Conservation (phyloP, 176 grass and related monocot species). For the Ananas comosus region DNA sequence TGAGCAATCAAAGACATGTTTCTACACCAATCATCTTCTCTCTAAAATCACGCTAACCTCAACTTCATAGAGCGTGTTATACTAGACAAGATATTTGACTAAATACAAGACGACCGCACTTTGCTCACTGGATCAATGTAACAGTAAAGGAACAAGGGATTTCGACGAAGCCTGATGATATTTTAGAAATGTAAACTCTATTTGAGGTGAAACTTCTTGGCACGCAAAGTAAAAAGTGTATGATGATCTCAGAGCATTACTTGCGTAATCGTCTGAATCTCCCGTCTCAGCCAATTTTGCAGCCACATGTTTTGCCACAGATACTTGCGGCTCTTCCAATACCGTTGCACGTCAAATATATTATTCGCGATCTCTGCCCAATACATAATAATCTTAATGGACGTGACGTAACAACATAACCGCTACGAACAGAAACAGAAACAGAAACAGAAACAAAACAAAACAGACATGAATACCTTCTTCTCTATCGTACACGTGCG, state of each 20-base stretch:
- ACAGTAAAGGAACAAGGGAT: too few relatives aligned
- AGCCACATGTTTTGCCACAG: slow-evolving; percentile 35
- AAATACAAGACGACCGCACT: too few relatives aligned
- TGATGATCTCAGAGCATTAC: slow-evolving; percentile 7
- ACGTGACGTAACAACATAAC: background rate
- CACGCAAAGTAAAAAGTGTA: background rate
- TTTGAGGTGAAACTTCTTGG: background rate
- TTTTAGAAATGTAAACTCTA: too few relatives aligned
- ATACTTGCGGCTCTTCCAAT: slow-evolving; percentile 37
- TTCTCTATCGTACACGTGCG: slow-evolving; percentile 33
- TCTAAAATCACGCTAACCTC: too few relatives aligned
- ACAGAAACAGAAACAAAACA: background rate
- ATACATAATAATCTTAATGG: background rate
- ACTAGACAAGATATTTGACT: too few relatives aligned
- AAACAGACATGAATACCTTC: slow-evolving; percentile 10
- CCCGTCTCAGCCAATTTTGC: slow-evolving; percentile 41
- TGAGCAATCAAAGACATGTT: too few relatives aligned
- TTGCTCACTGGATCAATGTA: too few relatives aligned
- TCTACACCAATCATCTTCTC: too few relatives aligned
- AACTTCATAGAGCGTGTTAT: too few relatives aligned
- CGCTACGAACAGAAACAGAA: background rate
- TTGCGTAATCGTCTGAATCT: slow-evolving; percentile 47
- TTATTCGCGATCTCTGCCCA: slow-evolving; percentile 24
- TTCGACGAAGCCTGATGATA: too few relatives aligned
- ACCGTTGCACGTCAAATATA: slow-evolving; percentile 17